A percentile compares a stretch with the other conserved stretches of the same genome.
Evolutionary conservation across 1,139 yeast species (phyloP).

Genomic region (Lodderomyces elongisporus): DNA sequence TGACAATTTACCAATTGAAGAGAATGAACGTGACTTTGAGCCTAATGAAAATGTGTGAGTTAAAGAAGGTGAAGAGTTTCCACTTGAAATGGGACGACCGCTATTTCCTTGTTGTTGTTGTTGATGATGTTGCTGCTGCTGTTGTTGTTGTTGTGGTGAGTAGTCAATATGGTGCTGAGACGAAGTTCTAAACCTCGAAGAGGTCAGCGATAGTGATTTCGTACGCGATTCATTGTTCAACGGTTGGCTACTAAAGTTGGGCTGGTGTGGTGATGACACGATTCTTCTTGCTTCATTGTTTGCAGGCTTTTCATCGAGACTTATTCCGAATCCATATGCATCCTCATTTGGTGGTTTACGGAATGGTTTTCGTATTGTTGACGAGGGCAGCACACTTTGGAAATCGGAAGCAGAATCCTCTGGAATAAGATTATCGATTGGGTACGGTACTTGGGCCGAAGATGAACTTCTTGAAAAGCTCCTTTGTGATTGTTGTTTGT

Average conservation of each 20-base stretch:
- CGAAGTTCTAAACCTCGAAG: constrained; percentile 10
- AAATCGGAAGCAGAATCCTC: constrained; percentile 9
- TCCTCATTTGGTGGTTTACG: constrained; percentile 14
- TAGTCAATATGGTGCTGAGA: constrained; percentile 3
- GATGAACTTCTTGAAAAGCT: neutral
- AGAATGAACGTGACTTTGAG: constrained; percentile 41
- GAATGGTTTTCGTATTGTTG: constrained; percentile 6
- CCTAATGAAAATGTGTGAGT: constrained; percentile 37
- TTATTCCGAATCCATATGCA: constrained; percentile 19
- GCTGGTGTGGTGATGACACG: constrained; percentile 23
- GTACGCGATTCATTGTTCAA: constrained; percentile 17
- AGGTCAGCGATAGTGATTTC: constrained; percentile 22
- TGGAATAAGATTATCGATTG: constrained; percentile 3
- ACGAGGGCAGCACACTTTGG: constrained; percentile 2
- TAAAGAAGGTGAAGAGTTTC: constrained; percentile 20
- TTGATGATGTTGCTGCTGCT: constrained; percentile 9
- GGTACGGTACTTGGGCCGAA: constrained; percentile 3
- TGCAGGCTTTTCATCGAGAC: constrained; percentile 10
- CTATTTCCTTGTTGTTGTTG: constrained; percentile 7
- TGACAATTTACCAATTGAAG: constrained; percentile 40
- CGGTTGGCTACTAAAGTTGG: constrained; percentile 11
- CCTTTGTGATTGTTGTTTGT: neutral
- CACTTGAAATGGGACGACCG: constrained; percentile 15
- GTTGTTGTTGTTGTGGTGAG: constrained; percentile 7
- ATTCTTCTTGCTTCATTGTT: constrained; percentile 17